Evolutionary conservation across 2,329 filamentous ascomycete species (phyloP).

Genomic region (Sarocladium strictum): DNA sequence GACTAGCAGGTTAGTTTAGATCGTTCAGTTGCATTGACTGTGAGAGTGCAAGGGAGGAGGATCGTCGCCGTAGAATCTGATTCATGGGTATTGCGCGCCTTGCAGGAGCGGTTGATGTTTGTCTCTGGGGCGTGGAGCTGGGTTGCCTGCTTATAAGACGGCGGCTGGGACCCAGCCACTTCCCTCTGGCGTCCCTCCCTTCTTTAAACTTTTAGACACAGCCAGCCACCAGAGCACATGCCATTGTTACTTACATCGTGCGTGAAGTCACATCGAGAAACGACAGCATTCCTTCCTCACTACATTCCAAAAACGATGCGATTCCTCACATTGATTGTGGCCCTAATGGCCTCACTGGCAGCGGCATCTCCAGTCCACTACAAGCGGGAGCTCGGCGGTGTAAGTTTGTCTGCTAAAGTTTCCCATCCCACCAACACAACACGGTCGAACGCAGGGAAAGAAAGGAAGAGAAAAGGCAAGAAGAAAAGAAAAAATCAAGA

Average conservation of each 20-base stretch:
- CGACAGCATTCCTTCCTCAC: not conserved
- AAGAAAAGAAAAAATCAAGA: too few relatives aligned
- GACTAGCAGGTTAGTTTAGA: too few relatives aligned
- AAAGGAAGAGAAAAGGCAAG: too few relatives aligned
- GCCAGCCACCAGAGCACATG: not conserved
- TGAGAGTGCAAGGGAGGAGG: not conserved
- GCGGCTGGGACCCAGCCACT: not conserved
- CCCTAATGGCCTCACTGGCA: slow-evolving; percentile 15
- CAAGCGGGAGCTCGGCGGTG: slow-evolving; percentile 40
- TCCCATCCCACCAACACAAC: too few relatives aligned
- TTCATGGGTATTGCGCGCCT: not conserved
- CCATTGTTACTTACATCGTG: too few relatives aligned
- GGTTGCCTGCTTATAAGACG: not conserved
- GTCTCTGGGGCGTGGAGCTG: not conserved
- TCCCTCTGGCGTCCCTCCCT: slow-evolving; percentile 13
- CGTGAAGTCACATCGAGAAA: too few relatives aligned
- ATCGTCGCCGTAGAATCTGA: not conserved
- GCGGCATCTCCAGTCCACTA: slow-evolving; percentile 23
- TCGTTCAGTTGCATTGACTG: not conserved
- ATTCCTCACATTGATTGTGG: slow-evolving; percentile 17
- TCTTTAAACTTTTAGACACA: slow-evolving; percentile 8
- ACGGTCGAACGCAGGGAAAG: too few relatives aligned
- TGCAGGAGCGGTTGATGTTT: not conserved
- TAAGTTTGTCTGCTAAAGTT: too few relatives aligned
- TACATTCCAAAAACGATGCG: slow-evolving; percentile 22